Base-by-base conservation (phyloP, 1,284 basidiomycete genomes). In the Boletus nobilissimus region DNA sequence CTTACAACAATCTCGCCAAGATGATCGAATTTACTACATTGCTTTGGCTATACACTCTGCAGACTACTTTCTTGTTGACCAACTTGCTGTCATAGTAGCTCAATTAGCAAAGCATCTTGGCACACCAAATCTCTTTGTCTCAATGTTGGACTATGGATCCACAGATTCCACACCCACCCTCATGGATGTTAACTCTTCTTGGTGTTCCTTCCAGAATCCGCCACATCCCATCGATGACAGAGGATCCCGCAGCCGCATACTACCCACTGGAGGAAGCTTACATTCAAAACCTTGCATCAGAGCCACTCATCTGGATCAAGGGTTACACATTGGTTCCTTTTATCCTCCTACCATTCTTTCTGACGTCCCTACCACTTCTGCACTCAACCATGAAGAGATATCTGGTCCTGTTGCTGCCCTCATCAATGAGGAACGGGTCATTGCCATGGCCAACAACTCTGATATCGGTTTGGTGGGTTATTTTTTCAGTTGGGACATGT, bases 41-140 rank as follows among this genome's bases (percentile, higher is more conserved):
- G 97, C 96, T 76, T 94, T 98, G 80, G 93, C 97, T 79, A 95
- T 99, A 57, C 97, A 99, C 86, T 97, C 96, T 22, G 97, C 97
- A 13, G 97, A 99, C 88, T 97, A 99, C 86, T 99, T 99, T 89
- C 91, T 99, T 67, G 95, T 98, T 78, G 97, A 99, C 88, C 97
- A 99, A 86, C 92, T 99, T 43, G 96, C 97, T 29, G 96, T 97
- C 80, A 97, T 99, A 80, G 95, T 99, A n/a, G n/a, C n/a, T 6
- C 97, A 99, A 86, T 91, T 98, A 82, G 95, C 96, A 1, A 94
- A 95, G 81, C 93, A 96, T 13, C 91, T 99, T 16, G 97, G 97
- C 14, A 93, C 95, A 8, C 89, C 92, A 73, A 97, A 96, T 82
- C 88, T 99, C 66, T 99, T 99, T 85, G 97, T 98, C 29, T 97